Evolutionary conservation across 2,329 filamentous ascomycete genomes (phyloP).

Genomic region (Elsinoe ampelina): DNA sequence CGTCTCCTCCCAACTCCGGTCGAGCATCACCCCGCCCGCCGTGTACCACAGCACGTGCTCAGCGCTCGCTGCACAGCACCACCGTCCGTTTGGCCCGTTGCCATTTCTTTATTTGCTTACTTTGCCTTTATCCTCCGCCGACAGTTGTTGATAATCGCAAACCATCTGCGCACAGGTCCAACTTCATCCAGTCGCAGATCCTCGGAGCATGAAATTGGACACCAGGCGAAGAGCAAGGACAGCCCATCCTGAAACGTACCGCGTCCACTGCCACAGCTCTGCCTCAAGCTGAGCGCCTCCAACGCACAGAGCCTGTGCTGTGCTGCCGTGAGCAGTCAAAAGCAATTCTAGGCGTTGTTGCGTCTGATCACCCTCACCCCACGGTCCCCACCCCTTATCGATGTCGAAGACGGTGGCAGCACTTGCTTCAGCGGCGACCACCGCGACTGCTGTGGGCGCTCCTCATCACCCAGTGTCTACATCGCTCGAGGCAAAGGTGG

Average conservation of each 20-base stretch:
- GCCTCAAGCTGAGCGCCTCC: slow-evolving; percentile 10
- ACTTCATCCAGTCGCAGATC: neutral
- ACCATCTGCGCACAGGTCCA: slow-evolving; percentile 5
- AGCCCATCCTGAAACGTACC: slow-evolving; percentile 8
- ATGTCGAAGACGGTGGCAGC: slow-evolving; percentile 7
- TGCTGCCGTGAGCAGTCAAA: neutral
- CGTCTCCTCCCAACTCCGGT: neutral
- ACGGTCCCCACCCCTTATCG: neutral
- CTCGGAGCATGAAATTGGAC: neutral
- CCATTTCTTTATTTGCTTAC: slow-evolving; percentile 11
- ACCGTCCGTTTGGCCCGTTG: neutral
- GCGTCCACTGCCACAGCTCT: slow-evolving; percentile 1
- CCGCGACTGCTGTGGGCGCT: slow-evolving; percentile 3
- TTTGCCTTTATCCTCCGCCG: neutral
- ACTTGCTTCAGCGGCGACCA: slow-evolving; percentile 4
- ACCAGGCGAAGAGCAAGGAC: slow-evolving; percentile 6
- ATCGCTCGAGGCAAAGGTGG: slow-evolving; percentile 71
- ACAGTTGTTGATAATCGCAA: slow-evolving; percentile 9
- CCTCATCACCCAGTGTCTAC: slow-evolving; percentile 13
- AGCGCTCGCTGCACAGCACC: slow-evolving; percentile 1
- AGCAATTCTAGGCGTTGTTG: neutral
- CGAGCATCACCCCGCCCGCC: neutral
- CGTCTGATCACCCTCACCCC: neutral
- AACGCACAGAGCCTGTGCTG: neutral
- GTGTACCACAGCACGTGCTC: neutral